Evolutionary conservation across 306 rosid species (phyloP).

Genomic region (Clitoria ternatea): DNA sequence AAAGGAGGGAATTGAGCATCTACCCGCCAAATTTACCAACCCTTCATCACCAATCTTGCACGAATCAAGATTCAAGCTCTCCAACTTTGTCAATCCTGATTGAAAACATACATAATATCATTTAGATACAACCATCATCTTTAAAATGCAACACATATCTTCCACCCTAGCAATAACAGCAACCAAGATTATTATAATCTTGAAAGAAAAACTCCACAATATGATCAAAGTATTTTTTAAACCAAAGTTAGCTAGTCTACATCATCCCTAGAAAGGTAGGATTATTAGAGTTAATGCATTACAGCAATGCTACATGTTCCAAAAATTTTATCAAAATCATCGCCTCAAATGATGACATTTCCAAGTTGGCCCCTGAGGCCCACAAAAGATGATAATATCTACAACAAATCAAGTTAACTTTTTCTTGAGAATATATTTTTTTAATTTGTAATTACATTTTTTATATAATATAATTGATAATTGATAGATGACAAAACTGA

Average conservation of each 20-base stretch:
- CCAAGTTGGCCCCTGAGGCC: neutral
- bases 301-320: neutral
- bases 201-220: neutral
- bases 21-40: constrained; percentile 73
- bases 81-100: constrained; percentile 74
- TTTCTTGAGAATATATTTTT: neutral
- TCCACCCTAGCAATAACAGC: neutral
- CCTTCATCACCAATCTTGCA: constrained; percentile 84
- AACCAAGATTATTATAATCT: neutral
- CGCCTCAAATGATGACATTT: neutral
- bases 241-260: neutral
- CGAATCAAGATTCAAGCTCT: constrained; percentile 89
- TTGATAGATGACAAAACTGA: neutral
- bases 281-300: neutral
- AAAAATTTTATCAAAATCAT: neutral
- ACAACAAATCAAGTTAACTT: neutral
- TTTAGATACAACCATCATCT: neutral
- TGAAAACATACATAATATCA: constrained; percentile 9
- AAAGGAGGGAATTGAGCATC: constrained; percentile 12
- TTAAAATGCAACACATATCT: constrained; percentile 4
- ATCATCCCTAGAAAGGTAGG: constrained; percentile 2
- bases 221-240: constrained; percentile 6
- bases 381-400: neutral
- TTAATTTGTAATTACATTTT: neutral
- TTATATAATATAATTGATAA: neutral